Evolutionary conservation across 2,329 filamentous ascomycete species (phyloP).

Genomic region (Cylindrodendrum hubeiense): DNA sequence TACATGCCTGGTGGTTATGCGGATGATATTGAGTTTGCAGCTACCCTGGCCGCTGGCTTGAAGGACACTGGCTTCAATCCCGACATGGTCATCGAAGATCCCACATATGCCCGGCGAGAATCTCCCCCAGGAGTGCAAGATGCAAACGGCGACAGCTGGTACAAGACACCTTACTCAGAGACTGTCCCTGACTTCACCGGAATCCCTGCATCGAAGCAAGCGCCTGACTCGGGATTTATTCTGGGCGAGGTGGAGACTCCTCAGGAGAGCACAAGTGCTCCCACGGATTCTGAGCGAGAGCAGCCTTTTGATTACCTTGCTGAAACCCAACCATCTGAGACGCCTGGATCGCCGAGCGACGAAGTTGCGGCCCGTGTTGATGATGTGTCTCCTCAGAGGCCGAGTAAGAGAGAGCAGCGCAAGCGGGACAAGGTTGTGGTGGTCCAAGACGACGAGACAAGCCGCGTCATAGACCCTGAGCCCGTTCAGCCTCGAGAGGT

Average conservation of each 20-base stretch:
- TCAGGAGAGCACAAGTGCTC: conserved; percentile 42
- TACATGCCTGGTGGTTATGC: conserved; percentile 75
- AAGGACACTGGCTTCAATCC: conserved; percentile 78
- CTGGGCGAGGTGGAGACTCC: conserved; percentile 62
- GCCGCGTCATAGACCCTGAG: conserved; percentile 32
- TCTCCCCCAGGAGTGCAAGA: conserved; percentile 73
- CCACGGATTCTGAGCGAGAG: conserved; percentile 29
- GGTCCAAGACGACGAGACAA: conserved; percentile 42
- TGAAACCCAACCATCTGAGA: conserved; percentile 7
- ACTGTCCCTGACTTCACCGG: conserved; percentile 59
- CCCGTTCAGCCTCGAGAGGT: conserved; percentile 31
- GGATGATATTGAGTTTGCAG: conserved; percentile 77
- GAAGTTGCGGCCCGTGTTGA: conserved; percentile 40
- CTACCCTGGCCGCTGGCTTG: conserved; percentile 76
- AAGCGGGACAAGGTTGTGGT: conserved; percentile 57
- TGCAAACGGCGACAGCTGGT: conserved; percentile 53
- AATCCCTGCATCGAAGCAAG: conserved; percentile 32
- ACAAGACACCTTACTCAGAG: conserved; percentile 63
- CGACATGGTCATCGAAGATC: conserved; percentile 76
- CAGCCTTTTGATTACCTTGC: conserved; percentile 13
- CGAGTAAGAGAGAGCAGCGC: conserved; percentile 51
- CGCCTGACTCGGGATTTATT: conserved; percentile 57
- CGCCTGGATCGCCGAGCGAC: conserved; percentile 27
- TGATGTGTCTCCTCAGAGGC: conserved; percentile 41
- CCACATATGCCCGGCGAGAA: conserved; percentile 71